These are phyloP conservation scores for Geotrichum bryndzae DNA, from an alignment of 1,139 yeast genomes.

Conservation along the genomic window DNA sequence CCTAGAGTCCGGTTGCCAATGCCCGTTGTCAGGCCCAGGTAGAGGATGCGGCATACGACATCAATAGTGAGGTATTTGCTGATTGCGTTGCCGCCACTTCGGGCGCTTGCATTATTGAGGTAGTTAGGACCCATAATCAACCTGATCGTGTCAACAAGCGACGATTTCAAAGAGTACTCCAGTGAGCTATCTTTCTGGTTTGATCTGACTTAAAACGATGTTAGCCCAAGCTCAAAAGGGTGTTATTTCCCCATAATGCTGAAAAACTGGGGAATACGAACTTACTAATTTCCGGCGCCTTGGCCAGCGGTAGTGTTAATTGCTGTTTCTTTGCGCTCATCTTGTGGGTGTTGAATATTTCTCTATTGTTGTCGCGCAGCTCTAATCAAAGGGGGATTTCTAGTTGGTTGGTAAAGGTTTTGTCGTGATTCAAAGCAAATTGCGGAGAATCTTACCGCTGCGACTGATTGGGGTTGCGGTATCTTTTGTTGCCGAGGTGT, in stretches of 20 bases:
- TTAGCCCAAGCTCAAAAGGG: neutral
- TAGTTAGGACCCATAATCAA: slow-evolving; percentile 60
- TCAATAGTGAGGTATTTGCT: slow-evolving; percentile 46
- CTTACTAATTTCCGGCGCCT: slow-evolving; percentile 42
- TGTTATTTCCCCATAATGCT: neutral
- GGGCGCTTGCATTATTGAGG: neutral
- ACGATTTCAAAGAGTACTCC: slow-evolving; percentile 49
- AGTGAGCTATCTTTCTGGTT: slow-evolving; percentile 82
- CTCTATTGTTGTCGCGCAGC: too few species aligned
- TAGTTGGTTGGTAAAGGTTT: neutral
- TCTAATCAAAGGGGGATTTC: too few species aligned
- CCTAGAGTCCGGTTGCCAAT: slow-evolving; percentile 79
- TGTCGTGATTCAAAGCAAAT: neutral
- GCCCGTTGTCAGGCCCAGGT: slow-evolving; percentile 66
- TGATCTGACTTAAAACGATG: slow-evolving; percentile 43
- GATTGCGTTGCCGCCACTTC: slow-evolving; percentile 49
- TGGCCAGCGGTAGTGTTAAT: slow-evolving; percentile 34
- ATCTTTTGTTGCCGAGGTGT: neutral
- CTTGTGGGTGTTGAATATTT: neutral
- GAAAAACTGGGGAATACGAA: neutral
- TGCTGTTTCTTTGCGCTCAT: neutral
- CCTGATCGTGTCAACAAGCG: slow-evolving; percentile 53
- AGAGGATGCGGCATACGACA: slow-evolving; percentile 51
- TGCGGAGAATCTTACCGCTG: neutral
- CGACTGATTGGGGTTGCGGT: neutral